These are phyloP conservation scores for Orbilia javanica DNA, from an alignment of 2,329 filamentous ascomycete genomes.

Conservation along the genomic window DNA sequence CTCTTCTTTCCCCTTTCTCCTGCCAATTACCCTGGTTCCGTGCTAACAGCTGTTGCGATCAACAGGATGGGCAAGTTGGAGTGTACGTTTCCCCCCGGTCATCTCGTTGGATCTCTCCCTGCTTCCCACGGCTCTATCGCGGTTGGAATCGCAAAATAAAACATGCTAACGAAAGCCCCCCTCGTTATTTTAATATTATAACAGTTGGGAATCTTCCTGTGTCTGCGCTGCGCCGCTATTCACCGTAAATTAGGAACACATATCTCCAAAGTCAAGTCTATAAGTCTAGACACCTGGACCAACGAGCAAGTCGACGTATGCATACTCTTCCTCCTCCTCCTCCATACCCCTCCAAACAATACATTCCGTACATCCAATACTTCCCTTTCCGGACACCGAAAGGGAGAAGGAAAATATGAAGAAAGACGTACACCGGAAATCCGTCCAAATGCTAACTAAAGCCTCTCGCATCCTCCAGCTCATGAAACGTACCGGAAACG, in stretches of 20 bases:
- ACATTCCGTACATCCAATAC: neutral
- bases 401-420: neutral
- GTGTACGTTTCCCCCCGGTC: slow-evolving; percentile 71
- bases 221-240: slow-evolving; percentile 94
- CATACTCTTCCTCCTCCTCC: slow-evolving; percentile 55
- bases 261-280: slow-evolving; percentile 97
- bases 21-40: neutral
- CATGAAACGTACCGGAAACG: slow-evolving; percentile 94
- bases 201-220: slow-evolving; percentile 93
- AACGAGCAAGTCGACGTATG: slow-evolving; percentile 94
- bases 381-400: neutral
- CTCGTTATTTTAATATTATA: neutral
- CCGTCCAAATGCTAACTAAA: slow-evolving; percentile 42
- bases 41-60: slow-evolving; percentile 6
- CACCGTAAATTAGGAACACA: slow-evolving; percentile 98
- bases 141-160: slow-evolving; percentile 11
- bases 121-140: neutral
- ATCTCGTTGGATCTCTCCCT: slow-evolving; percentile 6
- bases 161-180: slow-evolving; percentile 27
- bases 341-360: neutral
- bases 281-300: slow-evolving; percentile 98
- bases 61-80: slow-evolving; percentile 95
- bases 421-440: neutral
- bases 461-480: slow-evolving; percentile 71
- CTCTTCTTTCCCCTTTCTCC: neutral